Base-by-base conservation (phyloP, 164 flowering plant genomes). In the Houttuynia cordata region DNA sequence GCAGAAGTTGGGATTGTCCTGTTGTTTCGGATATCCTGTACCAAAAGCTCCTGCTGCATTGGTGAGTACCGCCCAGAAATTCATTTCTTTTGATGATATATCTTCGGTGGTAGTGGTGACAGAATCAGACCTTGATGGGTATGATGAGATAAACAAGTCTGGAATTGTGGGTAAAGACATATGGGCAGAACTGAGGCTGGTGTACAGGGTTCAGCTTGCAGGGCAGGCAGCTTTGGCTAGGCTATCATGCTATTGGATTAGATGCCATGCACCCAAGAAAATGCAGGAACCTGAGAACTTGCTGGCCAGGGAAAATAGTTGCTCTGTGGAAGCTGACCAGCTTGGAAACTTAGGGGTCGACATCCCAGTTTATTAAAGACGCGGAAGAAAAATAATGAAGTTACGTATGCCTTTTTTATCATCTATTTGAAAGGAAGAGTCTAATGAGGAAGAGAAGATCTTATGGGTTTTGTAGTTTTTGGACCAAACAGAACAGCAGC, bases 51-150 rank as follows among this genome's bases (percentile, higher is more conserved):
- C 53, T 39, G 15, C 53, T 56, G 60, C 20, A 3, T 49, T 56
- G 24, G 37, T 47, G 42, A 24, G 24, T 30, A 24, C 55, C 24
- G 45, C 60, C 7, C 60, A 20, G 22, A 45, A 47, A 30, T 23
- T 24, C 19, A 12, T 21, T 10, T 54, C 22, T 56, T 56, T 63
- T 56, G 97, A 86, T 58, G 93, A 91, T 54, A 67, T 78, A 20
- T 80, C 79, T 22, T 83, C 94, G 14, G 80, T 85, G 25, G 96
- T 91, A 12, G 65, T 86, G 22, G 78, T 91, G 63, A 80, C 88
- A 9, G 71, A 86, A 57, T 62, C 87, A 0, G 97, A 91, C 74
- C 85, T 85, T 39, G 87, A 82, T 64, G 96, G 97, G 18, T 91
- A 86, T 53, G 79, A 81, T 45, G 66, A 62, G 4, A 72, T 47